Conservation (phyloP, 2,329 filamentous ascomycete genomes). For the Lithohypha guttulata region DNA sequence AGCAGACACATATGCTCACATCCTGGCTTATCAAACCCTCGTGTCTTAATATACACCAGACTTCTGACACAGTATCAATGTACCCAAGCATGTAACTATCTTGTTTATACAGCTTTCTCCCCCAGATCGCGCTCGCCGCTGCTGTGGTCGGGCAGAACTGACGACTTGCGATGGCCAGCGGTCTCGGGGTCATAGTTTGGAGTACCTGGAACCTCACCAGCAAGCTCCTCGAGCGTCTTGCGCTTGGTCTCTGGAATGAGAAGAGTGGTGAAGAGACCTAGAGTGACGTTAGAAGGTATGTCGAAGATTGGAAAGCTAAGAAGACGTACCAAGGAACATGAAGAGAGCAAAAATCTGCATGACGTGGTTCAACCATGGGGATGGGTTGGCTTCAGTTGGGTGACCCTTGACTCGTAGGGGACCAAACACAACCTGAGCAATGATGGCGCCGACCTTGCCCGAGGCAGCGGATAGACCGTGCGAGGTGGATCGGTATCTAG, state of each 20-base stretch:
- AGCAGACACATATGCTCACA: too few species aligned
- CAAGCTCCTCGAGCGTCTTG: conserved; percentile 59
- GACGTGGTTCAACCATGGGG: conserved; percentile 60
- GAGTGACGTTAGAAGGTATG: conserved; percentile 32
- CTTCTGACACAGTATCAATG: too few species aligned
- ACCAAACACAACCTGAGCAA: conserved; percentile 55
- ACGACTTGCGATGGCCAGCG: conserved; percentile 17
- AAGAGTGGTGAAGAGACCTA: conserved; percentile 57
- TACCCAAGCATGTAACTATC: too few species aligned
- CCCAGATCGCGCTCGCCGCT: neutral
- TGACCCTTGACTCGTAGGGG: conserved; percentile 51
- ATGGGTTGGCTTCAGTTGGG: conserved; percentile 39
- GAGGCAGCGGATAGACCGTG: conserved; percentile 57
- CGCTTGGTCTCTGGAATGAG: conserved; percentile 71
- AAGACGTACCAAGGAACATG: conserved; percentile 50
- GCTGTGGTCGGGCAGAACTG: conserved; percentile 24
- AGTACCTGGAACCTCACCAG: conserved; percentile 54
- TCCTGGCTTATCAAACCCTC: too few species aligned
- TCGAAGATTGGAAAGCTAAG: neutral
- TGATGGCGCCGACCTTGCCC: conserved; percentile 58
- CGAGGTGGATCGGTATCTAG: conserved; percentile 50
- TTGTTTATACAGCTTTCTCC: conserved; percentile 4
- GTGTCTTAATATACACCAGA: too few species aligned
- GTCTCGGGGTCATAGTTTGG: conserved; percentile 33
- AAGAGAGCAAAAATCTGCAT: conserved; percentile 42